Conservation (phyloP, 495 filamentous ascomycete species). For the Neurospora cerealis region DNA sequence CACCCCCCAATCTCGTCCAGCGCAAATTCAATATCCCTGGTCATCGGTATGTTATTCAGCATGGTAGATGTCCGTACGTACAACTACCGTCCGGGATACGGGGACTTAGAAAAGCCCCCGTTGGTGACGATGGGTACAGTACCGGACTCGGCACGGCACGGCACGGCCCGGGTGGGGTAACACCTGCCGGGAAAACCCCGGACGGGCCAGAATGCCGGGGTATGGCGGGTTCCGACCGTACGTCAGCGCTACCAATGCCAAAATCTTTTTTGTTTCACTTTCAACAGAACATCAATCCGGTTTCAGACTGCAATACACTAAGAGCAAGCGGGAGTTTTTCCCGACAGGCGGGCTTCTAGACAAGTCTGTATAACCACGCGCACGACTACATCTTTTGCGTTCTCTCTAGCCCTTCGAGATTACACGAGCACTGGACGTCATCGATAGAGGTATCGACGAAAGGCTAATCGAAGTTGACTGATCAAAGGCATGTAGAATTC, state of each 20-base stretch:
- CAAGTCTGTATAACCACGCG: not conserved
- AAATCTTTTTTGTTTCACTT: too few relatives aligned
- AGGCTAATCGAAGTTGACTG: too few relatives aligned
- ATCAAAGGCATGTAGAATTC: not conserved
- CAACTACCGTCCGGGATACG: not conserved
- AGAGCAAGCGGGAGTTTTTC: too few relatives aligned
- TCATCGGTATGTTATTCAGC: too few relatives aligned
- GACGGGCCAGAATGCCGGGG: not conserved
- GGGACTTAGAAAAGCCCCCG: not conserved
- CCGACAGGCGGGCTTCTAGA: too few relatives aligned
- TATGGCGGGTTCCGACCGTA: not conserved
- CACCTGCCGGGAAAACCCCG: not conserved
- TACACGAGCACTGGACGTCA: not conserved
- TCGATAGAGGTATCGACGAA: too few relatives aligned
- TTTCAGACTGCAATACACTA: too few relatives aligned
- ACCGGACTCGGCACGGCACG: not conserved
- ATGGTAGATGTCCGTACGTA: not conserved
- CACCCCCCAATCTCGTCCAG: too few relatives aligned
- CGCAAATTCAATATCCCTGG: too few relatives aligned
- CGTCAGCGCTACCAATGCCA: not conserved
- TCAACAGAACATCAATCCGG: too few relatives aligned
- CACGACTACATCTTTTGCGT: not conserved
- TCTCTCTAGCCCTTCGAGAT: not conserved
- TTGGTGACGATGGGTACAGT: not conserved
- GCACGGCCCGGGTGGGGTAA: not conserved